Evolutionary conservation across 78 protist species (phyloP), one percentile per base, ranked within the genome.

Genomic region (Neovahlkampfia damariscottae): DNA sequence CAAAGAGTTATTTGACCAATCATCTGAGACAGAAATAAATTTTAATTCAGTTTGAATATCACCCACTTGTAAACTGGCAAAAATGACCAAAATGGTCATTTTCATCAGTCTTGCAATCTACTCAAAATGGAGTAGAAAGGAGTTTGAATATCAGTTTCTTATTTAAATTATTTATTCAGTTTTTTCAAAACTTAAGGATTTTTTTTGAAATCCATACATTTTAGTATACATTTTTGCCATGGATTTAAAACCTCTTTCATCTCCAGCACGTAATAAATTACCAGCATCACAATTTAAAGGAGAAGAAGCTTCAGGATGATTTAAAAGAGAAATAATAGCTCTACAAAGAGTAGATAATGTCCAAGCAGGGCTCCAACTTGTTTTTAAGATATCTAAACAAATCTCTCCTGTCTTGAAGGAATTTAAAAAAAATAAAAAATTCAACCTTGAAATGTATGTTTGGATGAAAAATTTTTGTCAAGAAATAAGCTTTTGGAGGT

Each of bases 201-300:
- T n/a, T n/a, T n/a, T n/a, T n/a, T n/a, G n/a, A n/a, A n/a, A n/a
- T n/a, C n/a, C 82, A 2, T 86, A 74, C 5, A 85, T 30, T 80
- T 83, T 67, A 2, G 93, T 82, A 37, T 86, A 89, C 88, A 86
- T 85, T 40, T 71, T 70, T 5, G 87, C 93, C 67, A 86, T 77
- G 29, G 86, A 76, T 38, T 80, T 80, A 73, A 76, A 88, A 0
- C 93, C 93, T 30, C 85, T 71, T 36, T 40, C 32, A 69, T 89
- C 93, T 34, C 89, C 86, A 36, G 67, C 69, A 29, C 94, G 84
- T n/a, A 90, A 30, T 35, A 90, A 73, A 72, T 90, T 90, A 31
- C 94, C 94, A 28, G 90, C 94, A 59, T 90, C 94, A 38, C 94
- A 90, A 66, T 90, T 90, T 38, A 90, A 41, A 8, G 93, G 93